Percentiles rank a stretch among this genome's conserved stretches.
Evolutionary conservation across 306 rosid genomes (phyloP).

Genomic region (Lotus japonicus): DNA sequence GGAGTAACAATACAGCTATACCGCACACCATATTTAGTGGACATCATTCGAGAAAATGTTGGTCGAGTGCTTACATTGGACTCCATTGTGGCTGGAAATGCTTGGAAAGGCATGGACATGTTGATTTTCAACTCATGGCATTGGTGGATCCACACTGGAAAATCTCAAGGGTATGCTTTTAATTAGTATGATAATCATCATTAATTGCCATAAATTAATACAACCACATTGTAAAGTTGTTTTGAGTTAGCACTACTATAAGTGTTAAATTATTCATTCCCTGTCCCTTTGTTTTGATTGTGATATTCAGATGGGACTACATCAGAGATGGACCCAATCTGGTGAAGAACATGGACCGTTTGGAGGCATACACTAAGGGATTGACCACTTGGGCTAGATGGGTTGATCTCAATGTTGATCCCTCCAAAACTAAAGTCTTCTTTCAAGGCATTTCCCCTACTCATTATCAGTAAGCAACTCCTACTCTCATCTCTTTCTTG

Average conservation of each 20-base stretch:
- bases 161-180: constrained; percentile 59
- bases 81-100: constrained; percentile 61
- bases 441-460: constrained; percentile 98
- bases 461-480: constrained; percentile 69
- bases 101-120: constrained; percentile 85
- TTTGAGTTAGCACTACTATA: not conserved
- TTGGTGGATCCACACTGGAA: constrained; percentile 94
- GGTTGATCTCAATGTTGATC: constrained; percentile 77
- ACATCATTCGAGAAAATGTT: constrained; percentile 46
- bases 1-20: constrained; percentile 59
- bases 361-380: constrained; percentile 65
- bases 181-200: not conserved
- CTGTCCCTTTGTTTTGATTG: not conserved
- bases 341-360: constrained; percentile 70
- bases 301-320: constrained; percentile 67
- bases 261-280: not conserved
- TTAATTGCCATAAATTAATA: too few species aligned
- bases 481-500: not conserved
- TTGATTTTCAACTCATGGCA: constrained; percentile 93
- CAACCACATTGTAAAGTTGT: too few species aligned
- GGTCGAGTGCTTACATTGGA: constrained; percentile 69
- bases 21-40: constrained; percentile 83
- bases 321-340: constrained; percentile 55
- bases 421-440: constrained; percentile 69
- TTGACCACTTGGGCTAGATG: constrained; percentile 83